Conservation (phyloP, 805 yeast genomes). For the Grigorovia transvaalensis region DNA sequence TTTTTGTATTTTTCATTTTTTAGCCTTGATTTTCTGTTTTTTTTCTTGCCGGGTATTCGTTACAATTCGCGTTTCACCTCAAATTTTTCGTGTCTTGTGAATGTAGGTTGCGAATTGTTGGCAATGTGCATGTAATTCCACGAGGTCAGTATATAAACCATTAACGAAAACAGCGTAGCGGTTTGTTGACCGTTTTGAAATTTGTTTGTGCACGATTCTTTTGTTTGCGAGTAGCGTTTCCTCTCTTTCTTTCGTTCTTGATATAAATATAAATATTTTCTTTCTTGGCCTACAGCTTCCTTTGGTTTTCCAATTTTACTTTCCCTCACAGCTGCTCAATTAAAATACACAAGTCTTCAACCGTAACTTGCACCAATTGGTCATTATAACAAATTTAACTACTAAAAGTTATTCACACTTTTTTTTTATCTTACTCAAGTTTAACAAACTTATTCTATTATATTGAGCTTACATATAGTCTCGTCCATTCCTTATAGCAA, state of each 20-base stretch:
- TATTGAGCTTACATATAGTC: slow-evolving; percentile 11
- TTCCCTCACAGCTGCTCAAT: too few relatives aligned
- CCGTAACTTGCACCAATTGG: neutral
- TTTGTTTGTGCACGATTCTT: neutral
- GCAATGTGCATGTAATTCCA: neutral
- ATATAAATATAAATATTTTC: too few relatives aligned
- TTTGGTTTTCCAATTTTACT: neutral
- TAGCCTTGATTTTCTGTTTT: neutral
- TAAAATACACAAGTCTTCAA: too few relatives aligned
- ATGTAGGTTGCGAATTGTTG: neutral
- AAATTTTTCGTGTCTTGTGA: neutral
- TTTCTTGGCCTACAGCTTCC: neutral
- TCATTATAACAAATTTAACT: neutral
- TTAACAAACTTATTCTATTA: neutral
- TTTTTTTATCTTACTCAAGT: neutral
- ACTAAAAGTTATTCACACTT: neutral
- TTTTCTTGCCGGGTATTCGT: neutral
- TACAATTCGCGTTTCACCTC: neutral
- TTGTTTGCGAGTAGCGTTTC: neutral
- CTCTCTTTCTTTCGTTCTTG: neutral
- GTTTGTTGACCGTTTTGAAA: neutral
- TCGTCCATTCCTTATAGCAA: slow-evolving; percentile 13
- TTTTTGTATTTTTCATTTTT: too few relatives aligned
- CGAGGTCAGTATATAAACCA: too few relatives aligned
- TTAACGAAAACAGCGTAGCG: neutral